These are phyloP conservation scores for Ophiostoma triangulosporum DNA, from an alignment of 2,329 filamentous ascomycete genomes.

Conservation along the genomic window DNA sequence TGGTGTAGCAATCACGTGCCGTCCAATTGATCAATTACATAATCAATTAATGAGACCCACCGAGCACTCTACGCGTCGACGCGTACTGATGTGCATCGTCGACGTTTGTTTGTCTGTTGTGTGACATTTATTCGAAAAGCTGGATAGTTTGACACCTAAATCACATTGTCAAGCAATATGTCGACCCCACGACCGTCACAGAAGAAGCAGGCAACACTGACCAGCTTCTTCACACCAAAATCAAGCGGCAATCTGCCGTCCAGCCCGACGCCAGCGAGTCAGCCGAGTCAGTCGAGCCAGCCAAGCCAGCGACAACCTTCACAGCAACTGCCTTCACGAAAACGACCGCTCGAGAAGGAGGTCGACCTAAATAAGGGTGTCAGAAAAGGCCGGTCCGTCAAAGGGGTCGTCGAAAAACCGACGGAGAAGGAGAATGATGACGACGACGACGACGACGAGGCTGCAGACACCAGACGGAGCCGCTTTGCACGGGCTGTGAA, in stretches of 20 bases:
- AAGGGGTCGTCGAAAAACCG: background rate
- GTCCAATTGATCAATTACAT: background rate
- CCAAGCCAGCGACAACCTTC: background rate
- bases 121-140: background rate
- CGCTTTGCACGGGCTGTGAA: slow-evolving; percentile 28
- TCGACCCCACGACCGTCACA: slow-evolving; percentile 25
- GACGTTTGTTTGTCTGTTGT: background rate
- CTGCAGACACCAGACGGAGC: background rate
- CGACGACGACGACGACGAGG: background rate
- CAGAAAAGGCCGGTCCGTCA: background rate
- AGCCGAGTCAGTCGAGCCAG: slow-evolving; percentile 6
- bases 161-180: background rate
- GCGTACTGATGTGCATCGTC: background rate
- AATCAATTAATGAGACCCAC: background rate
- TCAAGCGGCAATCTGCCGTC: slow-evolving; percentile 20
- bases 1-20: background rate
- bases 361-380: slow-evolving; percentile 27
- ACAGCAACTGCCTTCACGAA: slow-evolving; percentile 19
- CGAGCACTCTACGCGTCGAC: background rate
- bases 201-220: slow-evolving; percentile 71
- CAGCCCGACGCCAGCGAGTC: slow-evolving; percentile 12
- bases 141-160: too few relatives aligned
- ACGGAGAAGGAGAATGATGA: background rate
- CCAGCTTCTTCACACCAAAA: slow-evolving; percentile 67
- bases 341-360: slow-evolving; percentile 39